Evolutionary conservation across 352 stramenopile genomes (phyloP), one percentile per base, ranked within the genome.

Genomic region (Peronosclerospora sorghi): DNA sequence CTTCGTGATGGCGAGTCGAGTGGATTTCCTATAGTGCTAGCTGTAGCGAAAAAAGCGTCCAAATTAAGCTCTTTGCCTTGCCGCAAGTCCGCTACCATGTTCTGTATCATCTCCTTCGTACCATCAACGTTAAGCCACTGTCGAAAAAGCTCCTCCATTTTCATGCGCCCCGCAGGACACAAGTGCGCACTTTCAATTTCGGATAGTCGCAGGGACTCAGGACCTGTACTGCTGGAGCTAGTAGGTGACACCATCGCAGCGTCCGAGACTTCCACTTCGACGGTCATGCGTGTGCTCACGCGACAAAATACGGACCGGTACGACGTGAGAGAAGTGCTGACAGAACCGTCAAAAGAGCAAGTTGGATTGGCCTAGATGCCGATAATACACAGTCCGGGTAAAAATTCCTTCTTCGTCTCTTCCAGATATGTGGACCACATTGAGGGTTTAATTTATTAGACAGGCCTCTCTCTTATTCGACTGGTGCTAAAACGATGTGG

Each of bases 91-190:
- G 78, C 68, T 35, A 88, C 77, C 37, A 92, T 69, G 23, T 56
- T 67, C 43, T 86, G 74, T 50, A 92, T 92, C 70, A 89, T 81
- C 43, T 87, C 75, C 49, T 86, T 83, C 24, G 79, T 89, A 40
- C 73, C 68, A 34, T 92, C 79, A 15, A 86, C 66, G 40, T 83
- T 88, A n/a, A 92, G 73, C 76, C 77, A 92, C 52, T 87, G 74
- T 20, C 76, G 73, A 45, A 89, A 92, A 3, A 92, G 62, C 44
- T 92, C 76, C 52, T 92, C 79, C 79, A 92, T 88, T 60, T 92
- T 92, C 62, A 86, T 74, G 41, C 79, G 70, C 3, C 69, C 79
- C 13, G 73, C 85, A 3, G 74, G 74, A 38, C 73, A 92, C 54
- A 86, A 30, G 32, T 88, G 73, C 36, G 77, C 73, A 44, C 62